A percentile compares a stretch with the other conserved stretches of the same genome.
Evolutionary conservation across 306 rosid genomes (phyloP).

Genomic region (Fragaria iinumae): DNA sequence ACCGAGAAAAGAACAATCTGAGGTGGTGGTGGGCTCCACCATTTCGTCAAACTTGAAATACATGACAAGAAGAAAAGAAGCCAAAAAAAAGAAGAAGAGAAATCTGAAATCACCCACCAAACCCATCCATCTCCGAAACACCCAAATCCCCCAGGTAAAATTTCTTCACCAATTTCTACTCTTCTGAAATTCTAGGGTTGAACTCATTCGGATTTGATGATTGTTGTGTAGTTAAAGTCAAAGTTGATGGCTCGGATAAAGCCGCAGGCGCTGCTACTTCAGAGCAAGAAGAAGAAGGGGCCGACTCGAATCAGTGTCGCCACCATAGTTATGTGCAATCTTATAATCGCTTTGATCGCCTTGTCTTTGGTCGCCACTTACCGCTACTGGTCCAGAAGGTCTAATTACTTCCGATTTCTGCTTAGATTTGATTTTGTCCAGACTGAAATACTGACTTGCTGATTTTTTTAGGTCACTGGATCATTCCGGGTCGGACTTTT

Average conservation of each 20-base stretch:
- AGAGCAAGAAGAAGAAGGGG: conserved; percentile 45
- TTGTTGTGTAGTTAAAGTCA: conserved; percentile 9
- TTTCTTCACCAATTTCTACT: neutral
- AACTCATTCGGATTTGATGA: neutral
- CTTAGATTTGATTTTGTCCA: neutral
- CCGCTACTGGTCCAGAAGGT: conserved; percentile 39
- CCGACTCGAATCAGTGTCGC: conserved; percentile 40
- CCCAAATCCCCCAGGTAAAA: neutral
- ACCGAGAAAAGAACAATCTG: neutral
- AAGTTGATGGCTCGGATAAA: conserved; percentile 38
- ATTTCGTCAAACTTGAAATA: neutral
- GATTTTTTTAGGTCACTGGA: conserved; percentile 26
- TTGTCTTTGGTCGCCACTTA: conserved; percentile 36
- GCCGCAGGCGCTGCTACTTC: conserved; percentile 40
- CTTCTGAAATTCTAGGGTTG: neutral
- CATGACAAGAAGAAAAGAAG: neutral
- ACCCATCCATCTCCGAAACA: neutral
- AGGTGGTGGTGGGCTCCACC: neutral
- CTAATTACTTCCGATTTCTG: neutral
- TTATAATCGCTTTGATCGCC: conserved; percentile 30
- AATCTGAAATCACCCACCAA: neutral
- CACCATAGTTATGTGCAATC: conserved; percentile 34
- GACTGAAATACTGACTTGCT: too few relatives aligned
- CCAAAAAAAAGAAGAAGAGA: neutral
- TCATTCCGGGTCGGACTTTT: conserved; percentile 15